Evolutionary conservation across 352 stramenopile genomes (phyloP), one percentile per base, ranked within the genome.

Genomic region (Phytophthora fragariae): DNA sequence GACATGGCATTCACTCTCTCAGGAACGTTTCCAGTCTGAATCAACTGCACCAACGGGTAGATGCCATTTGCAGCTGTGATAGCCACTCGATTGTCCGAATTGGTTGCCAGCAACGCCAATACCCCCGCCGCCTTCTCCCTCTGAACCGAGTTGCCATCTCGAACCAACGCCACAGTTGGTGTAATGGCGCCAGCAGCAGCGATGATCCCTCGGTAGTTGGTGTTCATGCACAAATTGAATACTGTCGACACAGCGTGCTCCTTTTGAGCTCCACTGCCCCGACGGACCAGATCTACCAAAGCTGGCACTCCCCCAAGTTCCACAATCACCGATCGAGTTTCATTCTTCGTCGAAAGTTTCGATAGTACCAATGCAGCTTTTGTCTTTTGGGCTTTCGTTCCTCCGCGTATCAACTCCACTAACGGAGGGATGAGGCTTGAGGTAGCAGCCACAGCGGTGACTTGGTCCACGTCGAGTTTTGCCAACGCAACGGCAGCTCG

Each of bases 41-140:
- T 12, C 37, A 75, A 50, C 15, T 53, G 24, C 19, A 67, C 35
- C n/a, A 77, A 39, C 0, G 54, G 35, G 5, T 46, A 1, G n/a
- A 73, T 62, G 2, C 33, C 64, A 12, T 54, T 29, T 24, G 19
- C 17, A 33, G 6, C n/a, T 35, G 14, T 41, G 41, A 77, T 70
- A 9, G 24, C 27, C 2, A 17, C n/a, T 24, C 57, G 46, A 15
- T 57, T 73, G 9, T 63, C 55, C 8, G 46, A 7, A 49, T 62
- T 54, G 9, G 33, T 66, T 14, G 70, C 61, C 49, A 73, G 56
- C 21, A 61, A 64, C 11, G 53, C 58, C 24, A 73, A 47, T 12
- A 69, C 47, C n/a, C 64, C 70, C 10, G 64, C 58, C 12, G 63
- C 70, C 44, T 72, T 73, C 29, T 72, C 57, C 50, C 35, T 59